Evolutionary conservation across 495 filamentous ascomycete genomes (phyloP), one percentile per base, ranked within the genome.

Genomic region (Endocarpon pusillum): DNA sequence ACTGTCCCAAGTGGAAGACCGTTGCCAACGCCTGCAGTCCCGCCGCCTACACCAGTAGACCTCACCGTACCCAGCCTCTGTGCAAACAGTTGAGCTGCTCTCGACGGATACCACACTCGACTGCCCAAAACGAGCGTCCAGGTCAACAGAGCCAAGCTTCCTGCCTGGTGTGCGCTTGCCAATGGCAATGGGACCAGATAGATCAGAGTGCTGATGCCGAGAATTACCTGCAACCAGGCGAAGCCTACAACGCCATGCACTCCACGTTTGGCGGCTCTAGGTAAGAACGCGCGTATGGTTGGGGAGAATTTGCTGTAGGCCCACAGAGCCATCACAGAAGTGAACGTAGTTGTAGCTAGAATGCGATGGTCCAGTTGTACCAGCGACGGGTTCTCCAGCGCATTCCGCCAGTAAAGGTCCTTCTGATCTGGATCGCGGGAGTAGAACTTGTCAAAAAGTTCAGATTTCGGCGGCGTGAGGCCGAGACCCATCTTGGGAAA

Each of bases 321-420:
- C 55, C 76, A 85, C 9, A 96, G 61, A 1, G 69, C 66, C 28
- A 86, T 59, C 30, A 96, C 69, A 36, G 75, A 69, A 12, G 74
- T 75, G 58, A 94, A 92, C 5, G 91, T 94, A 2, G 79, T 83
- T 34, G 69, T 81, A 30, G 89, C 89, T 12, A 94, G 62, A 39
- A 87, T 77, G n/a, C 89, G 74, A 60, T 97, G 89, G 53, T 97
- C 81, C 17, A 97, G 69, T 53, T 97, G 89, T 7, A 93, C 89
- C 6, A 86, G 64, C 0, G 81, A 84, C 6, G 89, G 91, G 57
- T 97, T 97, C 62, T 94, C 89, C 8, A 93, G 75, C 69, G 83
- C 74, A 61, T 96, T 97, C 41, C 89, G 71, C 89, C 89, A 97
- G 73, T 75, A 81, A 23, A 93, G 55, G 48, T 97, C 89, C 21